A percentile compares a stretch with the other conserved stretches of the same genome.
Evolutionary conservation across 2,329 filamentous ascomycete genomes (phyloP).

Genomic region (Colletotrichum brevisporum): DNA sequence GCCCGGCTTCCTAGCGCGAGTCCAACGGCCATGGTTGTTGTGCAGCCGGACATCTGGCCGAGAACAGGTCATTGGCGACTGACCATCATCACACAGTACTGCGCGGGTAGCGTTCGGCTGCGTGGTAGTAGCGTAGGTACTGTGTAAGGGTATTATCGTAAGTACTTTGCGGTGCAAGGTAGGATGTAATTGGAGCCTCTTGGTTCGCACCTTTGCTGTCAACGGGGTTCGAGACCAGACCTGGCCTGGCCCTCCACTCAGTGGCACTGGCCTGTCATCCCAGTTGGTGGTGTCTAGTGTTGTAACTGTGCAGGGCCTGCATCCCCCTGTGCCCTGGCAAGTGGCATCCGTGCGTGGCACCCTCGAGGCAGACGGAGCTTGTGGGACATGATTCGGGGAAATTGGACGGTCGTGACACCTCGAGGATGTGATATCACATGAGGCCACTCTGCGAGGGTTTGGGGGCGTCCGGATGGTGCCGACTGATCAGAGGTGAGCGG

Average conservation of each 20-base stretch:
- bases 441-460: conserved; percentile 25
- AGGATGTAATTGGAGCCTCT: conserved; percentile 22
- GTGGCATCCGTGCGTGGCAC: conserved; percentile 36
- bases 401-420: conserved; percentile 32
- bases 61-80: conserved; percentile 4
- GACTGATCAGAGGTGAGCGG: conserved; percentile 26
- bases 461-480: conserved; percentile 37
- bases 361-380: conserved; percentile 21
- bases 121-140: too few relatives aligned
- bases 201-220: conserved; percentile 25
- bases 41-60: conserved; percentile 31
- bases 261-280: conserved; percentile 20
- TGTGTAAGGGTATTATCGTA: too few relatives aligned
- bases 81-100: conserved; percentile 15
- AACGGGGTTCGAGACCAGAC: conserved; percentile 24
- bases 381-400: conserved; percentile 41
- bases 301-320: background rate
- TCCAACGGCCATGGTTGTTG: conserved; percentile 5
- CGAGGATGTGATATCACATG: conserved; percentile 25
- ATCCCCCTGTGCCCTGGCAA: conserved; percentile 8
- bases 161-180: too few relatives aligned
- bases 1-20: too few relatives aligned
- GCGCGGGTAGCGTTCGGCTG: too few relatives aligned
- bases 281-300: conserved; percentile 16
- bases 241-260: conserved; percentile 18